phyloP scores from a whole-genome alignment of 345 rosid genomes.

The Durio zibethinus region DNA sequence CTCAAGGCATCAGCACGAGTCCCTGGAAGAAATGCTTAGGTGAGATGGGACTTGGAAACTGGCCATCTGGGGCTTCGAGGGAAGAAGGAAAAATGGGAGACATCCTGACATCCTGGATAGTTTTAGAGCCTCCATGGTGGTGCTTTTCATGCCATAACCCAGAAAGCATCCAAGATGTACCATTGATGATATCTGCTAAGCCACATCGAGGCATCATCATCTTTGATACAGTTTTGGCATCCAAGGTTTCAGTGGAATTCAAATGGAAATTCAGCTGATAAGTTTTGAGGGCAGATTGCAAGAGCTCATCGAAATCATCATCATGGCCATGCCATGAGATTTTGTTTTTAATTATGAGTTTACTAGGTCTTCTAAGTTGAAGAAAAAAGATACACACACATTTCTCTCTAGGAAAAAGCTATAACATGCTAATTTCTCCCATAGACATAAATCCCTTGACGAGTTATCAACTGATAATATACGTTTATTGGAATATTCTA shows the following conservation, averaged over 20 bases:
- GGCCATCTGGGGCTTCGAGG: conserved; percentile 26
- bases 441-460: too few relatives aligned
- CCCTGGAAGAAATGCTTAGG: conserved; percentile 25
- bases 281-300: conserved; percentile 33
- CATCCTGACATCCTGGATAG: conserved; percentile 19
- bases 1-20: background rate
- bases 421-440: too few relatives aligned
- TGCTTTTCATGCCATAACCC: conserved; percentile 7
- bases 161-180: conserved; percentile 23
- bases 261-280: conserved; percentile 33
- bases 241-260: conserved; percentile 23
- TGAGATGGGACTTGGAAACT: conserved; percentile 19
- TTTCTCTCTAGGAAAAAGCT: too few relatives aligned
- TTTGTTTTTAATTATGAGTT: too few relatives aligned
- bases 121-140: background rate
- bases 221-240: conserved; percentile 16
- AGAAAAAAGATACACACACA: too few relatives aligned
- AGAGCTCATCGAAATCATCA: conserved; percentile 29
- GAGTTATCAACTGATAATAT: too few relatives aligned
- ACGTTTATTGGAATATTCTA: too few relatives aligned
- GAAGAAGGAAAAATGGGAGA: conserved; percentile 27
- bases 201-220: conserved; percentile 43
- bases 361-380: too few relatives aligned
- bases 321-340: too few relatives aligned
- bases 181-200: conserved; percentile 30